Conservation (phyloP, 2,329 filamentous ascomycete species). For the Lecanicillium sp. region DNA sequence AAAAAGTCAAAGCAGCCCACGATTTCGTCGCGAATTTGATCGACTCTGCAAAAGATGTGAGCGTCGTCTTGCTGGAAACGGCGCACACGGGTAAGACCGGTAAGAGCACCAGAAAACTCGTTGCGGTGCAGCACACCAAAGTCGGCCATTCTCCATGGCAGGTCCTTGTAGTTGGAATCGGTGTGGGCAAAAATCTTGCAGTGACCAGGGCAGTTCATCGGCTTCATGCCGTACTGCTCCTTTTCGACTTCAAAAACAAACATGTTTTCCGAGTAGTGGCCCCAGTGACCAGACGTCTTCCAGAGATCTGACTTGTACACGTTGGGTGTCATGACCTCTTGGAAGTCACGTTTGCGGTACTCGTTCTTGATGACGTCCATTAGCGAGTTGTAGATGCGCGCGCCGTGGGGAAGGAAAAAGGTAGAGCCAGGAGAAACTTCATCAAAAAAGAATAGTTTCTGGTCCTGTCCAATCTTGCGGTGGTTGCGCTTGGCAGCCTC, state of each 20-base stretch:
- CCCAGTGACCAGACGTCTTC: constrained; percentile 94
- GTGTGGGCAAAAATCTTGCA: constrained; percentile 80
- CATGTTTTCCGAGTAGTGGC: constrained; percentile 84
- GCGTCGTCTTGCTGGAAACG: constrained; percentile 95
- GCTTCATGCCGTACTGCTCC: constrained; percentile 65
- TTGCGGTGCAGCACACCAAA: constrained; percentile 95
- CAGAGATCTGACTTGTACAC: constrained; percentile 92
- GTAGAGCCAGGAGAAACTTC: constrained; percentile 86
- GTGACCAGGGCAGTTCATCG: constrained; percentile 98
- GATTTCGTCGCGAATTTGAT: constrained; percentile 44
- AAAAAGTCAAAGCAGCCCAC: constrained; percentile 83
- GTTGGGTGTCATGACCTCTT: constrained; percentile 88
- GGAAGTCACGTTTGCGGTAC: constrained; percentile 89
- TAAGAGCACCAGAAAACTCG: constrained; percentile 85
- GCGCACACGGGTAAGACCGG: constrained; percentile 82
- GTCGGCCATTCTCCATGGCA: constrained; percentile 88
- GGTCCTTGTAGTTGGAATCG: constrained; percentile 73
- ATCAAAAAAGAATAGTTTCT: constrained; percentile 97
- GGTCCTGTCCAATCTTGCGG: constrained; percentile 84
- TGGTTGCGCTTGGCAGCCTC: constrained; percentile 98
- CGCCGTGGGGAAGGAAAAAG: constrained; percentile 88
- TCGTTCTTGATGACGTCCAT: constrained; percentile 73
- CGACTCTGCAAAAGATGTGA: constrained; percentile 75
- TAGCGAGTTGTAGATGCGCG: constrained; percentile 86
- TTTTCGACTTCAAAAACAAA: constrained; percentile 69